Evolutionary conservation across 2,329 filamentous ascomycete species (phyloP), one percentile per base, ranked within the genome.

Genomic region (Aspergillus texensis): DNA sequence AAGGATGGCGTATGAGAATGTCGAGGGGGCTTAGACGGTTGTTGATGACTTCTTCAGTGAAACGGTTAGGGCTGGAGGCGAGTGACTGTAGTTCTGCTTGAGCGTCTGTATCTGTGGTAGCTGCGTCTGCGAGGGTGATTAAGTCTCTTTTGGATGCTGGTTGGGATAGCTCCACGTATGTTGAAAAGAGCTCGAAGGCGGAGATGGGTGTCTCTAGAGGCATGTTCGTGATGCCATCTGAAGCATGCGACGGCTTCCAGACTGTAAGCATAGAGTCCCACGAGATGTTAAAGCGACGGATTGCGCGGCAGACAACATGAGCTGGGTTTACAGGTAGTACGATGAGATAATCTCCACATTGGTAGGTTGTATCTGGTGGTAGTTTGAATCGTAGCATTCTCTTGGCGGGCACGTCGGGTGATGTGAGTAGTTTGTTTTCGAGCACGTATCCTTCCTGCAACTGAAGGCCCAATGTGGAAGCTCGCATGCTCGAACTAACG

Each of bases 311-410:
- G 3, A 94, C 85, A 11, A 81, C 87, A 34, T 83, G 78, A 53
- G 82, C 82, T 1, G 88, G 87, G 73, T 94, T 94, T 34, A 91
- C 78, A 0, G 91, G 91, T 1, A 93, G 80, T 2, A 93, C 82
- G 0, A 90, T 89, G 0, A 94, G 83, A 73, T 95, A 94, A 72
- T 94, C 91, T 16, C 91, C 92, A 2, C 89, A 85, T 45, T 85
- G 83, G 77, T 94, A 94, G 0, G 82, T 84, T 81, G 87, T 83
- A 57, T 84, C 86, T 0, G 82, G 84, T 0, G 91, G 91, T 1
- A 94, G 82, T 64, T 87, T 85, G 39, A 93, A 86, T 66, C 88
- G 87, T 24, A 92, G 84, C 65, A 89, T 84, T 28, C 86, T 85
- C 80, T 92, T 93, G 43, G 80, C 79, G 0, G 86, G 80, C 30